phyloP scores from a whole-genome alignment of 805 yeast species.

The Kodamaea neixiangensis region DNA sequence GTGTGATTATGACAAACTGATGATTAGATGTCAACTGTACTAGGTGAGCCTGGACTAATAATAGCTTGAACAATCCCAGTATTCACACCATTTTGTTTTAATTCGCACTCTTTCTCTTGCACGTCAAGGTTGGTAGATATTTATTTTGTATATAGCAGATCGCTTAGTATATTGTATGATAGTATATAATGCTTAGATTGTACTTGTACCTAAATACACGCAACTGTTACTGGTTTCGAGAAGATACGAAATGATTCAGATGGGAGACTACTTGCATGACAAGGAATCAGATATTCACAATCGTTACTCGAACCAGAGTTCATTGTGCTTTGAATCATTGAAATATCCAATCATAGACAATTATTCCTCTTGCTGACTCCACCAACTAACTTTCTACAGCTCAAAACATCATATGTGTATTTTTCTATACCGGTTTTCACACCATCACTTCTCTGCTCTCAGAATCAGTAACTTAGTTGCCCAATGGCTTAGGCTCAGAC shows the following conservation, averaged over 20 bases:
- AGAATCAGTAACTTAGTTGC: constrained; percentile 18
- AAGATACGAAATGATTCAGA: too few species aligned
- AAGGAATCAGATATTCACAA: too few species aligned
- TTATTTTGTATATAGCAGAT: not conserved
- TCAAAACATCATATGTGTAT: not conserved
- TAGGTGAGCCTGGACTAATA: not conserved
- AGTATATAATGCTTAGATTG: too few species aligned
- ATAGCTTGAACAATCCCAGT: not conserved
- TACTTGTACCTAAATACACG: too few species aligned
- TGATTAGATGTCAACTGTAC: too few species aligned
- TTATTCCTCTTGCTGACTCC: not conserved
- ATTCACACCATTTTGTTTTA: not conserved
- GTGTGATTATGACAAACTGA: not conserved
- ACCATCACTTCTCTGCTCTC: not conserved
- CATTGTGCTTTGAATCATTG: too few species aligned
- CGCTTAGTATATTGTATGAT: not conserved
- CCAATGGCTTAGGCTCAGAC: constrained; percentile 41
- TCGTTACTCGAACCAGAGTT: too few species aligned
- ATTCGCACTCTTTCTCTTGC: not conserved
- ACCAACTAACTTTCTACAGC: not conserved
- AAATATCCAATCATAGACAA: not conserved
- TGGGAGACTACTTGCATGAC: too few species aligned
- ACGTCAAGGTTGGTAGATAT: not conserved
- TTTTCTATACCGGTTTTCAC: constrained; percentile 6
- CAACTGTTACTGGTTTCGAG: too few species aligned